Evolutionary conservation across 495 filamentous ascomycete species (phyloP).

Genomic region (Podospora pseudoanserina): DNA sequence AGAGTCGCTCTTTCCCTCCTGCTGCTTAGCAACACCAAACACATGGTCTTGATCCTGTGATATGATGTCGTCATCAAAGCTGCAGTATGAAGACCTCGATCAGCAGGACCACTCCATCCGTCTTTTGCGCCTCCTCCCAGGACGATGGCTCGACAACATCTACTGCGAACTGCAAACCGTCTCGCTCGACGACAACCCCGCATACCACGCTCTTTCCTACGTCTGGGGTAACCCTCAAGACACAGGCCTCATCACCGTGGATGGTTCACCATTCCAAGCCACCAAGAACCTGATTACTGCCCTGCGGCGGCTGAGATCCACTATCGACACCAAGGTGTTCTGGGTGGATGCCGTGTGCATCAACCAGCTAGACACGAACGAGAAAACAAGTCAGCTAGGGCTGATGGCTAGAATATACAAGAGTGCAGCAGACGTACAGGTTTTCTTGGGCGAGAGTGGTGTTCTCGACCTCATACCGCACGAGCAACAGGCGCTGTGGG

Average conservation of each 20-base stretch:
- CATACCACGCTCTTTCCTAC: constrained; percentile 34
- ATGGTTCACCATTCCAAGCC: background rate
- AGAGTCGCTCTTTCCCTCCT: background rate
- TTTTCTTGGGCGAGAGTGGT: background rate
- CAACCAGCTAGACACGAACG: background rate
- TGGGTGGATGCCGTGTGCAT: background rate
- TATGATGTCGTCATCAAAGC: background rate
- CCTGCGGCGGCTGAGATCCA: background rate
- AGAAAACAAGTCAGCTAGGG: background rate
- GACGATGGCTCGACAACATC: constrained; percentile 6
- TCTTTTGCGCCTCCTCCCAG: constrained; percentile 2
- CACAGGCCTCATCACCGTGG: background rate
- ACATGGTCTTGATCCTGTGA: background rate
- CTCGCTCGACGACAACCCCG: constrained; percentile 6
- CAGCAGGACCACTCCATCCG: background rate
- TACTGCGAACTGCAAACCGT: constrained; percentile 2
- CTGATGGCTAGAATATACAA: background rate
- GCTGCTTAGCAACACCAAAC: background rate
- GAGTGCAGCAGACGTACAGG: background rate
- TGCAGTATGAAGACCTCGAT: background rate
- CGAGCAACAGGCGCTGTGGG: background rate
- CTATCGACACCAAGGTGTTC: background rate
- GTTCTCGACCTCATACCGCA: background rate
- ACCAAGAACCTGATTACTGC: background rate
- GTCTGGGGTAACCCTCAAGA: constrained; percentile 26